These are phyloP conservation scores for Penicillium decumbens DNA, from an alignment of 2,329 filamentous ascomycete genomes.

Conservation along the genomic window DNA sequence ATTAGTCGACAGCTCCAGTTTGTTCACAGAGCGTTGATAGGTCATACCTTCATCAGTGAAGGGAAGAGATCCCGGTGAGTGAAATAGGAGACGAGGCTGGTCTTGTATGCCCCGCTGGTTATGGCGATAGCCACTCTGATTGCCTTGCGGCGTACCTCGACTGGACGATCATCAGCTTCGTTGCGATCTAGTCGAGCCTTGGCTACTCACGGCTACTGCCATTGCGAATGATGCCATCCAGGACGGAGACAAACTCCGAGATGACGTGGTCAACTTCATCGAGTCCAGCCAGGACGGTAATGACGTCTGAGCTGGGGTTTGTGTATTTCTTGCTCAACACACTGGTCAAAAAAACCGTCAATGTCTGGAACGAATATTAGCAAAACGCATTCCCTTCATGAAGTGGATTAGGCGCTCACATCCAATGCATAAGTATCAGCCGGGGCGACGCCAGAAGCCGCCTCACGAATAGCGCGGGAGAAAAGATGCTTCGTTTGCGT, in stretches of 20 bases:
- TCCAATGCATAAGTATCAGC: conserved; percentile 77
- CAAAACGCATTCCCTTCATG: conserved; percentile 16
- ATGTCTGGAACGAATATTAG: conserved; percentile 60
- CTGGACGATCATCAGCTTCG: conserved; percentile 41
- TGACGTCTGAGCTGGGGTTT: conserved; percentile 92
- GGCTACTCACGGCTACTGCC: conserved; percentile 61
- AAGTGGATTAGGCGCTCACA: conserved; percentile 48
- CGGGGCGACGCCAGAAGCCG: conserved; percentile 58
- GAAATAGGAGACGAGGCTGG: conserved; percentile 88
- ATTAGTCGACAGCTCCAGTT: conserved; percentile 1
- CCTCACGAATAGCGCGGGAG: conserved; percentile 62
- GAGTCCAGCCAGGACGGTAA: conserved; percentile 80
- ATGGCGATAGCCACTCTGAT: conserved; percentile 77
- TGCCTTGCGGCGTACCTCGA: conserved; percentile 71
- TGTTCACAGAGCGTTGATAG: not conserved
- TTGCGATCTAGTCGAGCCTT: not conserved
- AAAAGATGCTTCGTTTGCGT: conserved; percentile 74
- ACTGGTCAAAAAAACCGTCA: conserved; percentile 79
- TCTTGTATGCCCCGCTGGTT: conserved; percentile 91
- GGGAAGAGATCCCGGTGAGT: conserved; percentile 93
- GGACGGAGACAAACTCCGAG: conserved; percentile 75
- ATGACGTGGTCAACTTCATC: conserved; percentile 83
- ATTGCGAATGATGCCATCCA: conserved; percentile 78
- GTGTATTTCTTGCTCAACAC: conserved; percentile 86
- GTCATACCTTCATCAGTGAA: conserved; percentile 78